These are phyloP conservation scores for Vanderwaltozyma tropicalis DNA, from an alignment of 805 yeast species.

Conservation along the genomic window DNA sequence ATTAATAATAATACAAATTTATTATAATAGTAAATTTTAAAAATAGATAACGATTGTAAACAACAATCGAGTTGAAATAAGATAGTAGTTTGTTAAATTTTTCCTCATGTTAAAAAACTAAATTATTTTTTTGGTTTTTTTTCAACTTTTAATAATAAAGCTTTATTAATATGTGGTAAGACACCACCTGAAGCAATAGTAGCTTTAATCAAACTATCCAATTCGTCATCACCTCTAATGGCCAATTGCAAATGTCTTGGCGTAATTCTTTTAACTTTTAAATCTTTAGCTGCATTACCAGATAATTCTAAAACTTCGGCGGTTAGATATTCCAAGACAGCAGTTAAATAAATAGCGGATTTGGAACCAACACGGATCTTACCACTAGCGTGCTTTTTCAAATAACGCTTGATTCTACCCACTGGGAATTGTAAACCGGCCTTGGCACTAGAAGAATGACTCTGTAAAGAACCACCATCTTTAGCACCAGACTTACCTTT, in stretches of 20 bases:
- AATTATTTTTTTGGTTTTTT: conserved; percentile 28
- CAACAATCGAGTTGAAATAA: too few relatives aligned
- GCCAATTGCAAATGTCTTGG: conserved; percentile 97
- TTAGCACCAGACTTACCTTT: conserved; percentile 89
- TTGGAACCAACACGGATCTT: conserved; percentile 83
- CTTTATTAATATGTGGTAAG: conserved; percentile 84
- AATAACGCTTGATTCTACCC: conserved; percentile 95
- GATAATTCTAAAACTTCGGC: conserved; percentile 97
- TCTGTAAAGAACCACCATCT: conserved; percentile 37
- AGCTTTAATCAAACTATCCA: conserved; percentile 86
- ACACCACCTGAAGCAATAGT: conserved; percentile 99
- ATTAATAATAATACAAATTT: too few relatives aligned
- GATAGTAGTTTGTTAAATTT: too few relatives aligned
- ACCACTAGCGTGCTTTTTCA: conserved; percentile 84
- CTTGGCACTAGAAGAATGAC: conserved; percentile 86
- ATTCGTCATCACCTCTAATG: conserved; percentile 95
- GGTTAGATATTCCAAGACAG: conserved; percentile 89
- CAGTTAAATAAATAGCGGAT: conserved; percentile 91
- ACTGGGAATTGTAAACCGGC: conserved; percentile 97
- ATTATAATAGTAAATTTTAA: too few relatives aligned
- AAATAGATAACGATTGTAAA: too few relatives aligned
- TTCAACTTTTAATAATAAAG: conserved; percentile 67
- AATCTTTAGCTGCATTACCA: conserved; percentile 95
- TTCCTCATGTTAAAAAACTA: background rate
- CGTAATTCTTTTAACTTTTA: conserved; percentile 91